Evolutionary conservation across 2,329 filamentous ascomycete species (phyloP).

Genomic region (Botryosphaeria dothidea): DNA sequence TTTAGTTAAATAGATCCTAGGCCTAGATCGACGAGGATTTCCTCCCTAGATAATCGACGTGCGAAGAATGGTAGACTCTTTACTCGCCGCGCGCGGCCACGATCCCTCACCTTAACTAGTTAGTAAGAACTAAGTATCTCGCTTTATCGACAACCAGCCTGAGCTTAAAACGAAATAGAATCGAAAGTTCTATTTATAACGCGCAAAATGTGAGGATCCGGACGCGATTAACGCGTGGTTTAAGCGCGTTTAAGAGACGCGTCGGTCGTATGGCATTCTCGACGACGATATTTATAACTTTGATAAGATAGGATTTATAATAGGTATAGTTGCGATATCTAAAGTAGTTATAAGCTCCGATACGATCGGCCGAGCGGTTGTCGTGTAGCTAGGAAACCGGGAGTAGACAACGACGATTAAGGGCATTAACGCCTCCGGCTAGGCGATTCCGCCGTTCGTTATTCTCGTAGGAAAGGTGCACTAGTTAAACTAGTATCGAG

Average conservation of each 20-base stretch:
- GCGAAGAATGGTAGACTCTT: not conserved
- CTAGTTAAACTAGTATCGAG: constrained; percentile 27
- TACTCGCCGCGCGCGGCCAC: too few relatives aligned
- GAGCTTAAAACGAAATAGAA: constrained; percentile 22
- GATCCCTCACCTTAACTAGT: not conserved
- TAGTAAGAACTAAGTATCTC: constrained; percentile 20
- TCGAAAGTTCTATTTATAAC: constrained; percentile 1
- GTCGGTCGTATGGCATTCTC: not conserved
- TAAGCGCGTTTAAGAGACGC: constrained; percentile 20
- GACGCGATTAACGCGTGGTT: constrained; percentile 19
- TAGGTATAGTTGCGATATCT: too few relatives aligned
- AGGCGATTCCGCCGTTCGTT: constrained; percentile 25
- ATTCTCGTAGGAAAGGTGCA: constrained; percentile 26
- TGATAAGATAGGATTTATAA: not conserved
- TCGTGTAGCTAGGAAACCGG: too few relatives aligned
- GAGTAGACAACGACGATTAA: too few relatives aligned
- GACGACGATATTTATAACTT: not conserved
- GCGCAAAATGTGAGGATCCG: constrained; percentile 13
- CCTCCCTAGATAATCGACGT: not conserved
- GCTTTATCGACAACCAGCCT: constrained; percentile 20
- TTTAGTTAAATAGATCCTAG: not conserved
- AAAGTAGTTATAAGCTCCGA: too few relatives aligned
- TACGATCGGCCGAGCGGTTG: too few relatives aligned
- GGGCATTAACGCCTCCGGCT: constrained; percentile 16
- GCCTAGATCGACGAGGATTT: not conserved